phyloP scores from a whole-genome alignment of 768 basidiomycete genomes.

The Kwoniella bestiolae region DNA sequence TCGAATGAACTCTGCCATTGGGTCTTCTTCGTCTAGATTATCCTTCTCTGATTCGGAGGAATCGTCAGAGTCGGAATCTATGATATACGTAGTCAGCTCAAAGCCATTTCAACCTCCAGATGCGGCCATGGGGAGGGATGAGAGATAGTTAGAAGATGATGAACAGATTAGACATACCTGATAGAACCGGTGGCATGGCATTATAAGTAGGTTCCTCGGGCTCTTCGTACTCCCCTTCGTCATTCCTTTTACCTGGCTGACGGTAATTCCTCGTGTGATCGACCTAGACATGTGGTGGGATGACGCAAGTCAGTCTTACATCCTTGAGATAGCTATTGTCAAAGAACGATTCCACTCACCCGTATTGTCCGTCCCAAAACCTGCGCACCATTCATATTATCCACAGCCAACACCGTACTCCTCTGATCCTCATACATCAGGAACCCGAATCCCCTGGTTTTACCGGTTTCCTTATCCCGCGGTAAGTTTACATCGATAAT shows the following conservation, averaged over 20 bases:
- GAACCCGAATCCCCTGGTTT: constrained; percentile 89
- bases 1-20: constrained; percentile 91
- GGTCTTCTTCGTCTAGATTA: constrained; percentile 90
- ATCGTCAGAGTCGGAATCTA: constrained; percentile 24
- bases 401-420: constrained; percentile 92
- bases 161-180: constrained; percentile 62
- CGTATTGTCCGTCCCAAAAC: constrained; percentile 83
- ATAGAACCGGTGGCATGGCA: constrained; percentile 74
- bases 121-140: not conserved
- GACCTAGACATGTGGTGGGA: too few relatives aligned
- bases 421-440: constrained; percentile 99
- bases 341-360: constrained; percentile 64
- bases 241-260: constrained; percentile 75
- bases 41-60: constrained; percentile 46
- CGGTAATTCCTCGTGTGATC: constrained; percentile 74
- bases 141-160: too few relatives aligned
- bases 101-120: not conserved
- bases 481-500: constrained; percentile 94
- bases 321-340: too few relatives aligned
- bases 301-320: too few relatives aligned
- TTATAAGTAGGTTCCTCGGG: constrained; percentile 84
- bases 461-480: constrained; percentile 89
- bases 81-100: constrained; percentile 13
- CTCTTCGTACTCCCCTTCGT: constrained; percentile 83
- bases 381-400: constrained; percentile 94